Evolutionary conservation across 1,284 basidiomycete species (phyloP).

Genomic region (Inonotus obliquus): DNA sequence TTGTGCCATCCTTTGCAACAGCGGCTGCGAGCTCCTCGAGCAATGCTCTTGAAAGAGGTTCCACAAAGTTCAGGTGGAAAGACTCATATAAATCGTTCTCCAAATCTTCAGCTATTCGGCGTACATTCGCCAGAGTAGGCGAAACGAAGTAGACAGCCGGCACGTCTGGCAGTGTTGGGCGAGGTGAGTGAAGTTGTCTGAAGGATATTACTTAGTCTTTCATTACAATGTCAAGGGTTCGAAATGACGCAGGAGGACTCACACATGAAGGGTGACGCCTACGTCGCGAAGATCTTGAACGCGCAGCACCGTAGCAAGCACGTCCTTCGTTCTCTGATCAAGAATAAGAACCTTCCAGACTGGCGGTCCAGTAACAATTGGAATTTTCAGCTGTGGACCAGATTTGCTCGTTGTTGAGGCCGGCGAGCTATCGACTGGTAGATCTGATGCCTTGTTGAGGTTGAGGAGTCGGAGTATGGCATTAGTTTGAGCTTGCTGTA

Average conservation of each 20-base stretch:
- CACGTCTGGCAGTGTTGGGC: conserved; percentile 91
- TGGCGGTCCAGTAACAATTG: conserved; percentile 61
- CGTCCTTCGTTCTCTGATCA: conserved; percentile 94
- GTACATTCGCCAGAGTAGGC: conserved; percentile 84
- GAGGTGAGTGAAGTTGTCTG: conserved; percentile 87
- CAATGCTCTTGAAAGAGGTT: conserved; percentile 80
- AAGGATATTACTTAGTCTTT: conserved; percentile 16
- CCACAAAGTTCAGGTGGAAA: conserved; percentile 94
- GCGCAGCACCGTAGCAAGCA: conserved; percentile 90
- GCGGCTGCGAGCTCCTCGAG: conserved; percentile 92
- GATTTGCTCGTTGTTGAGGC: conserved; percentile 34
- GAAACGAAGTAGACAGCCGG: conserved; percentile 97
- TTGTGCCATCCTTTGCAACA: conserved; percentile 82
- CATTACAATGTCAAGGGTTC: neutral
- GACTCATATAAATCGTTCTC: conserved; percentile 88
- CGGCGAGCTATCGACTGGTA: conserved; percentile 32
- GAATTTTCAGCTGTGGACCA: conserved; percentile 39
- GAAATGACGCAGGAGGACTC: conserved; percentile 29
- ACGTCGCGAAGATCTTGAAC: conserved; percentile 96
- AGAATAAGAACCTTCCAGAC: conserved; percentile 97
- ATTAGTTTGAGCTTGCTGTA: conserved; percentile 77
- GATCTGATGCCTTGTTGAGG: conserved; percentile 48
- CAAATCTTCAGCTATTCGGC: conserved; percentile 86
- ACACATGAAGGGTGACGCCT: conserved; percentile 97
- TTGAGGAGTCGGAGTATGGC: conserved; percentile 65